phyloP scores from a whole-genome alignment of 164 flowering plant species.

The Aristolochia californica region DNA sequence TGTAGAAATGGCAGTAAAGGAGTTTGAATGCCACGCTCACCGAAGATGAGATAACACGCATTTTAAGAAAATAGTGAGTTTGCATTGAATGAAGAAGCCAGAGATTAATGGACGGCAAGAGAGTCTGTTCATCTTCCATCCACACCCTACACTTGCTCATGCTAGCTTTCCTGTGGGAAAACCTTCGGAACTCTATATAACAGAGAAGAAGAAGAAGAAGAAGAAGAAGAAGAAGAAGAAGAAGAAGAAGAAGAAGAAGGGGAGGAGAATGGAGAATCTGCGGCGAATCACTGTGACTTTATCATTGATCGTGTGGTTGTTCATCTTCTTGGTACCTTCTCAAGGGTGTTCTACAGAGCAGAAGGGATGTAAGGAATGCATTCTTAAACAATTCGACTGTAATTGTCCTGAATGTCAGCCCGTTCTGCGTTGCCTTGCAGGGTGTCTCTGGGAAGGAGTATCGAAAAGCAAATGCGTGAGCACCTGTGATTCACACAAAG shows the following conservation, averaged over 20 bases:
- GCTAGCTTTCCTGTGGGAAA: too few species aligned
- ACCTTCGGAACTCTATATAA: too few species aligned
- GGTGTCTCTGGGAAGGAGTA: conserved; percentile 8
- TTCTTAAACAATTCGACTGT: conserved; percentile 3
- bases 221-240: background rate
- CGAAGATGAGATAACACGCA: too few species aligned
- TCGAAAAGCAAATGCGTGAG: conserved; percentile 1
- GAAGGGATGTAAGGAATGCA: conserved; percentile 8
- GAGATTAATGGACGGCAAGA: too few species aligned
- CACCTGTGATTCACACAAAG: conserved; percentile 6
- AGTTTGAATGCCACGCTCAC: too few species aligned
- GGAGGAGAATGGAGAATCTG: background rate
- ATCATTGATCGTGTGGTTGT: background rate
- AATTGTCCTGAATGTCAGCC: conserved; percentile 5
- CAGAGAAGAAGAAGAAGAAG: background rate
- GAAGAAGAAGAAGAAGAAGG: background rate
- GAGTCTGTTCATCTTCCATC: too few species aligned
- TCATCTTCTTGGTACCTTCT: background rate
- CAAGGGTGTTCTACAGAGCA: background rate
- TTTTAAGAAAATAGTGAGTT: too few species aligned
- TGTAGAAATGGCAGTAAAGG: too few species aligned
- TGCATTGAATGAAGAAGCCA: too few species aligned
- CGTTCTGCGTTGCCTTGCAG: conserved; percentile 7
- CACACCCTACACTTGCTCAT: too few species aligned
- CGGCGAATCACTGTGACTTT: too few species aligned